These are phyloP conservation scores for Suhomyces coccinellae DNA, from an alignment of 1,139 yeast species.

Conservation along the genomic window DNA sequence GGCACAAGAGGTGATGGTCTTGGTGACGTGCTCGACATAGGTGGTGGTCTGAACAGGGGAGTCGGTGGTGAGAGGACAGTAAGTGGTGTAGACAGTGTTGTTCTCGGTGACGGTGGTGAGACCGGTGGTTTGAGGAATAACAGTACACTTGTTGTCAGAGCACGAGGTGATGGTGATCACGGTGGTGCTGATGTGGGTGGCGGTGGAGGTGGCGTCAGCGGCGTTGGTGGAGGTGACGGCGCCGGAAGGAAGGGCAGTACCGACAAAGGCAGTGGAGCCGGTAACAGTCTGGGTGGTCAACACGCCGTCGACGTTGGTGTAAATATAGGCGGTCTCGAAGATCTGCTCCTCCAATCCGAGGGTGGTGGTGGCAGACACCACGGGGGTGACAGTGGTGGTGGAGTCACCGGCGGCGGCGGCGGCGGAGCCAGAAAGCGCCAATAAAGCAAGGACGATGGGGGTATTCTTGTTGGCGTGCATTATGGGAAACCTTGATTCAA, in stretches of 20 bases:
- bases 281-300: conserved; percentile 35
- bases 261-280: conserved; percentile 24
- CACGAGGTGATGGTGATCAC: conserved; percentile 48
- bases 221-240: conserved; percentile 10
- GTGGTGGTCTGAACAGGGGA: background rate
- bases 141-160: conserved; percentile 35
- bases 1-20: conserved; percentile 1
- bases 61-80: conserved; percentile 15
- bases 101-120: conserved; percentile 37
- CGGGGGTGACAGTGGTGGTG: conserved; percentile 33
- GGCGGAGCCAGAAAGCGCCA: conserved; percentile 13
- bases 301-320: conserved; percentile 29
- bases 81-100: conserved; percentile 16
- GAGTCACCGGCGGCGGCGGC: conserved; percentile 5
- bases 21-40: background rate
- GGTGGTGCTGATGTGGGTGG: conserved; percentile 19
- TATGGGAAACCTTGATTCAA: conserved; percentile 1
- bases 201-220: conserved; percentile 1
- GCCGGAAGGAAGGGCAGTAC: conserved; percentile 1
- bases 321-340: conserved; percentile 38
- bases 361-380: conserved; percentile 33
- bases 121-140: conserved; percentile 40
- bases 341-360: conserved; percentile 30
- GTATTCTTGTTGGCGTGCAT: conserved; percentile 7
- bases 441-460: conserved; percentile 11